These are phyloP conservation scores for Penicillium sp. DNA, from an alignment of 2,329 filamentous ascomycete genomes.

Conservation along the genomic window DNA sequence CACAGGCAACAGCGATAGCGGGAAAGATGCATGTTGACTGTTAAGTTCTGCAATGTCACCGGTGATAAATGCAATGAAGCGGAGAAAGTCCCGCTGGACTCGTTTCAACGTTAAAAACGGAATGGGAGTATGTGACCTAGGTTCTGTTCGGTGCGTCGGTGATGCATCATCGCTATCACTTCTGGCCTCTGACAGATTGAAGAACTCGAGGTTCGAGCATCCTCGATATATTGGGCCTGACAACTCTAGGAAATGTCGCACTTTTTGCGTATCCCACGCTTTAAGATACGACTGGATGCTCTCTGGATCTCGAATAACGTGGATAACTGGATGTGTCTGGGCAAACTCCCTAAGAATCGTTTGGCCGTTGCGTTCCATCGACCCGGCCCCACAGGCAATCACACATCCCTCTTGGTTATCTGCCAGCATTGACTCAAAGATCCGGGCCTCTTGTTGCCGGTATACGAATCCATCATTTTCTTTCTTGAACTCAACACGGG, in stretches of 20 bases:
- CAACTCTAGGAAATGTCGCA: constrained; percentile 57
- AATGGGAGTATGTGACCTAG: constrained; percentile 44
- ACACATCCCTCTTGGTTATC: constrained; percentile 61
- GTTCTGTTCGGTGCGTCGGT: constrained; percentile 32
- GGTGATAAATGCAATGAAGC: constrained; percentile 63
- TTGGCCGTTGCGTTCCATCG: constrained; percentile 64
- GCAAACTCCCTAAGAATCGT: constrained; percentile 60
- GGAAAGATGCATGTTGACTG: constrained; percentile 51
- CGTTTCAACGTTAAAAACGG: constrained; percentile 67
- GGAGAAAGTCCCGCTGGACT: constrained; percentile 66
- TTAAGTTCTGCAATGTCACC: constrained; percentile 31
- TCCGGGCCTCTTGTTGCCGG: constrained; percentile 59
- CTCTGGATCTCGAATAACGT: constrained; percentile 63
- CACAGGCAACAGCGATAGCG: constrained; percentile 59
- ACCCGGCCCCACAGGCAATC: constrained; percentile 68
- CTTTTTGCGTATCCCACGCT: constrained; percentile 54
- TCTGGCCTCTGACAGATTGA: constrained; percentile 63
- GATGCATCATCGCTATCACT: constrained; percentile 28
- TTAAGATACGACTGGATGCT: constrained; percentile 64
- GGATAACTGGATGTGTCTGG: constrained; percentile 66
- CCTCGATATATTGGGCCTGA: constrained; percentile 55
- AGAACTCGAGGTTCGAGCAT: constrained; percentile 74
- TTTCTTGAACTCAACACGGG: constrained; percentile 62
- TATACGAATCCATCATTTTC: constrained; percentile 61
- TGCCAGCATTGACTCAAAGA: constrained; percentile 59